Percentiles rank a stretch among this genome's conserved stretches.
These are phyloP conservation scores for Plasmodium fragile DNA, from an alignment of 169 alveolate species.

Conservation along the genomic window DNA sequence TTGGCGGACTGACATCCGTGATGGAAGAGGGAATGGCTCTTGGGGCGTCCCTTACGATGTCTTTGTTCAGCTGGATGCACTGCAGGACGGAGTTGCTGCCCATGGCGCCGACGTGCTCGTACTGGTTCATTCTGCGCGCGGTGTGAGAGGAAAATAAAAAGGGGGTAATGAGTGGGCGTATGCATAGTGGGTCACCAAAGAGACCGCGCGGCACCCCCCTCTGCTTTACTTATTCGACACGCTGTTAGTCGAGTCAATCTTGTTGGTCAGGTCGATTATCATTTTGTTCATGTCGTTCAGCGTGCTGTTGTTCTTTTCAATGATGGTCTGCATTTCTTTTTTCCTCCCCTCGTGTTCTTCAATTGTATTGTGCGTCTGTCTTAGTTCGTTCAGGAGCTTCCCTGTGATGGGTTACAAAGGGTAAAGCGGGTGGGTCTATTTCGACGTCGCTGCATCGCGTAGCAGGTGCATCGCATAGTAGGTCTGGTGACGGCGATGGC, in stretches of 20 bases:
- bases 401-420: neutral
- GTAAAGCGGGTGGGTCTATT: too few relatives aligned
- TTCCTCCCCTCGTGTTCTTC: constrained; percentile 4
- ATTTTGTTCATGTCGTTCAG: constrained; percentile 11
- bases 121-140: constrained; percentile 24
- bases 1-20: neutral
- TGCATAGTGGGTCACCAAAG: neutral
- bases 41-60: constrained; percentile 1
- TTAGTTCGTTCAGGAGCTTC: constrained; percentile 31
- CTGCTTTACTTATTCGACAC: constrained; percentile 24
- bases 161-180: too few relatives aligned
- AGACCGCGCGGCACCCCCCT: neutral
- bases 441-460: too few relatives aligned
- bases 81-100: constrained; percentile 13
- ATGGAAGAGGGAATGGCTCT: neutral
- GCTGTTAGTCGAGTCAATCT: constrained; percentile 12
- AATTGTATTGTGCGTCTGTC: constrained; percentile 1
- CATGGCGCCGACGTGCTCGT: constrained; percentile 29
- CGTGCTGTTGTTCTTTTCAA: constrained; percentile 15
- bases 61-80: constrained; percentile 44
- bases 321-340: constrained; percentile 30
- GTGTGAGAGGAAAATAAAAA: neutral
- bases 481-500: too few relatives aligned
- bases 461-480: too few relatives aligned
- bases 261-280: constrained; percentile 17